Evolutionary conservation across 2,329 filamentous ascomycete genomes (phyloP).

Genomic region (Colletotrichum melonis): DNA sequence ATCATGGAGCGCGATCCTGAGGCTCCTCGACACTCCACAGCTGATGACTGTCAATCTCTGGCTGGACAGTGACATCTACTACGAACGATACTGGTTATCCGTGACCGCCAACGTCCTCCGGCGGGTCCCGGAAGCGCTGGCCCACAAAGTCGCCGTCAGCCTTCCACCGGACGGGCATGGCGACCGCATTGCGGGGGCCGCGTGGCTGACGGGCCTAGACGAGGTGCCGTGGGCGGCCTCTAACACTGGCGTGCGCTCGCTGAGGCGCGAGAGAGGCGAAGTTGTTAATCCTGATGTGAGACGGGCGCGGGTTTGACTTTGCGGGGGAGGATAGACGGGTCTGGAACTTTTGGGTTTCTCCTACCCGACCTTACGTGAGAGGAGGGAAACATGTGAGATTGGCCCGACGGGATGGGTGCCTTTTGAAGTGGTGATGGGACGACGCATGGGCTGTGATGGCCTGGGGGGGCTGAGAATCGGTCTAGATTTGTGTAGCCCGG

Average conservation of each 20-base stretch:
- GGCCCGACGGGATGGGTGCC: conserved; percentile 3
- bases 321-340: neutral
- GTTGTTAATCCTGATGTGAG: conserved; percentile 7
- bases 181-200: conserved; percentile 7
- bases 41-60: conserved; percentile 15
- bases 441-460: neutral
- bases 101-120: conserved; percentile 23
- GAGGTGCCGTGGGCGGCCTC: neutral
- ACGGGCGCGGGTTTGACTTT: conserved; percentile 2
- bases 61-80: conserved; percentile 28
- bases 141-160: conserved; percentile 29
- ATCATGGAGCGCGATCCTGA: conserved; percentile 15
- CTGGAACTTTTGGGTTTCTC: neutral
- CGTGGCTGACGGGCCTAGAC: conserved; percentile 4
- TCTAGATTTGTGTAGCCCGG: neutral
- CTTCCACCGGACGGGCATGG: conserved; percentile 28
- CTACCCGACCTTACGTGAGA: neutral
- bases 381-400: conserved; percentile 3
- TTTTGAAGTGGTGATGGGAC: neutral
- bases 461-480: neutral
- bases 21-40: conserved; percentile 4
- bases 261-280: neutral
- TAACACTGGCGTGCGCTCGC: neutral
- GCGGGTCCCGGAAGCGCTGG: conserved; percentile 22
- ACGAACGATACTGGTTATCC: conserved; percentile 31